Conservation (phyloP, 2,329 filamentous ascomycete genomes). For the Lasiodiplodia gonubiensis region DNA sequence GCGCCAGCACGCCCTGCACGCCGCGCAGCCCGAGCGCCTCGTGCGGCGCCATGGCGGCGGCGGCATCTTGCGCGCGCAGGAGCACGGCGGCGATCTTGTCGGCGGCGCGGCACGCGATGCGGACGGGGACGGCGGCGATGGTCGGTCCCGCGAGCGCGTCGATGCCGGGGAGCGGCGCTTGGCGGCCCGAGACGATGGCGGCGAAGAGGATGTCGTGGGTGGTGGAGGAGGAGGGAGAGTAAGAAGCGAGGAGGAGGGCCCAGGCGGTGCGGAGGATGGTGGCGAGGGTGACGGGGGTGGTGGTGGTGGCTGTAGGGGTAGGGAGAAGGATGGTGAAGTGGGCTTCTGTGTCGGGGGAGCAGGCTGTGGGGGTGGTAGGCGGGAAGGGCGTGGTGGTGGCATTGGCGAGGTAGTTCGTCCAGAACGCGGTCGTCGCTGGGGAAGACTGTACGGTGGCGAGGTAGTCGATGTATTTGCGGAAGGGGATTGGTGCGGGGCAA, state of each 20-base stretch:
- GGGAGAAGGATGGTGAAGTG: constrained; percentile 56
- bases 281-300: constrained; percentile 43
- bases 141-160: constrained; percentile 47
- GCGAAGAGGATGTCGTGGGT: constrained; percentile 47
- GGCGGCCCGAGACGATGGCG: constrained; percentile 45
- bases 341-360: constrained; percentile 46
- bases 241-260: constrained; percentile 36
- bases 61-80: background rate
- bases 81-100: constrained; percentile 31
- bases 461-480: constrained; percentile 58
- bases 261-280: constrained; percentile 39
- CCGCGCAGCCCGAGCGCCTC: constrained; percentile 38
- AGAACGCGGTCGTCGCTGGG: constrained; percentile 50
- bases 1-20: constrained; percentile 45
- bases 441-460: constrained; percentile 44
- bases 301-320: constrained; percentile 35
- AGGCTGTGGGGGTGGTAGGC: constrained; percentile 13
- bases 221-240: constrained; percentile 30
- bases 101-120: constrained; percentile 31
- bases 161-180: constrained; percentile 44
- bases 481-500: constrained; percentile 30
- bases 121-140: constrained; percentile 47
- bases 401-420: constrained; percentile 50
- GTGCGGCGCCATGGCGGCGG: constrained; percentile 29
- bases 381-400: constrained; percentile 52